Conservation (phyloP, 2,329 filamentous ascomycete genomes). For the Epichloe sp. region DNA sequence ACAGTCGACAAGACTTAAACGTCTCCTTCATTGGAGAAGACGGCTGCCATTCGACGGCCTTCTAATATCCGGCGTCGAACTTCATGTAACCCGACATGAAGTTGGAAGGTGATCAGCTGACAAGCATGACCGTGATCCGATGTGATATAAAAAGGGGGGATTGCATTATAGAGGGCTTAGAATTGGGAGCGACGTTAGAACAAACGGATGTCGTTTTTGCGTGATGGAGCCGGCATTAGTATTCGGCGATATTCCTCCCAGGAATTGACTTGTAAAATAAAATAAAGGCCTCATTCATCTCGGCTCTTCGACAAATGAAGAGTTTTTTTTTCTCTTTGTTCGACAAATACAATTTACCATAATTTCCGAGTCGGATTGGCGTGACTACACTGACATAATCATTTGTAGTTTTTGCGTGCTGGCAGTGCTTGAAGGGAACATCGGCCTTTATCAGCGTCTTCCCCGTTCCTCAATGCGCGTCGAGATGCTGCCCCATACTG, state of each 20-base stretch:
- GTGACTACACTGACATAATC: not conserved
- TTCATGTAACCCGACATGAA: conserved; percentile 15
- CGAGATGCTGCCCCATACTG: not conserved
- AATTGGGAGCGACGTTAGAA: conserved; percentile 22
- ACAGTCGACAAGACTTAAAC: conserved; percentile 22
- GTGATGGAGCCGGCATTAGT: conserved; percentile 23
- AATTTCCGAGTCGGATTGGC: conserved; percentile 14
- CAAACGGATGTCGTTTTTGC: conserved; percentile 19
- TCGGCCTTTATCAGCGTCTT: too few species aligned
- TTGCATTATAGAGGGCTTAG: conserved; percentile 30
- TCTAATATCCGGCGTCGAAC: conserved; percentile 18
- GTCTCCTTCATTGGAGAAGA: conserved; percentile 19
- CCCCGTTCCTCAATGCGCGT: not conserved
- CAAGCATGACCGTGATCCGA: conserved; percentile 16
- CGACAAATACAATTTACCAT: conserved; percentile 3
- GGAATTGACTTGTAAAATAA: conserved; percentile 30
- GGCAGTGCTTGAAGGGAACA: not conserved
- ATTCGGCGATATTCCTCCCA: conserved; percentile 18
- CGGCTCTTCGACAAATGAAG: conserved; percentile 21
- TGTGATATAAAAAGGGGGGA: conserved; percentile 23
- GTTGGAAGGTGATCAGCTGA: conserved; percentile 14
- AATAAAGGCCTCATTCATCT: conserved; percentile 27
- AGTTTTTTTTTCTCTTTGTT: conserved; percentile 14
- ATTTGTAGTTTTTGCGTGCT: not conserved
- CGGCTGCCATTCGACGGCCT: conserved; percentile 24